Evolutionary conservation across 495 filamentous ascomycete genomes (phyloP), one percentile per base, ranked within the genome.

Genomic region (Penicillium tannophilum): DNA sequence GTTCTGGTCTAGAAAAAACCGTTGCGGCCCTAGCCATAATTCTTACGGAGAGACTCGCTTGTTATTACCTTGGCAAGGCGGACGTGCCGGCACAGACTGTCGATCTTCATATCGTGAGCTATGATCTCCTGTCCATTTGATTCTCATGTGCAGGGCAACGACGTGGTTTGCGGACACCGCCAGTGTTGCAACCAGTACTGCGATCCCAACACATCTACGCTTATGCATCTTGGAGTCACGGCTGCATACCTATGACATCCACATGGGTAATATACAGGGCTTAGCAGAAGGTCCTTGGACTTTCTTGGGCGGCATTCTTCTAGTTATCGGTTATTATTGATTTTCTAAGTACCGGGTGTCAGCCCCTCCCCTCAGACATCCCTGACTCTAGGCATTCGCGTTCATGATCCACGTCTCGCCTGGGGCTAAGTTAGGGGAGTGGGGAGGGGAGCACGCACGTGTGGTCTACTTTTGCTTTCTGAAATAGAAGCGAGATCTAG

Each of bases 41-140:
- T 17, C 16, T 11, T 36, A 14, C 0, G 10, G 39, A 14, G 39
- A 41, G 16, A 17, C 6, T 41, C 39, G 39, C 39, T n/a, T 17
- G 16, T 41, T 41, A 0, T 17, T 41, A 1, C 39, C 39, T 62
- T 10, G 16, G 1, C 14, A 41, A 41, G 16, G 16, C n/a, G 16
- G 16, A n/a, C 16, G 6, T 4, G 10, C 26, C 46, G 26, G 46
- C 46, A 56, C 43, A 39, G n/a, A 3, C 10, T 23, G 57, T 60
- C 49, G 60, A 66, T 66, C 56, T 5, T 62, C 41, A 56, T 62
- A 54, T 58, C 48, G 24, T 56, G 14, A 31, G 12, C 41, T 50
- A 31, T 16, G 56, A 48, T 59, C 50, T 23, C 17, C n/a, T 17
- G 39, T n/a, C 16, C 39, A 41, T 14, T 41, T 23, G 12, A 39